Conservation (phyloP, 768 basidiomycete species). For the Leccinum disarticulatum region DNA sequence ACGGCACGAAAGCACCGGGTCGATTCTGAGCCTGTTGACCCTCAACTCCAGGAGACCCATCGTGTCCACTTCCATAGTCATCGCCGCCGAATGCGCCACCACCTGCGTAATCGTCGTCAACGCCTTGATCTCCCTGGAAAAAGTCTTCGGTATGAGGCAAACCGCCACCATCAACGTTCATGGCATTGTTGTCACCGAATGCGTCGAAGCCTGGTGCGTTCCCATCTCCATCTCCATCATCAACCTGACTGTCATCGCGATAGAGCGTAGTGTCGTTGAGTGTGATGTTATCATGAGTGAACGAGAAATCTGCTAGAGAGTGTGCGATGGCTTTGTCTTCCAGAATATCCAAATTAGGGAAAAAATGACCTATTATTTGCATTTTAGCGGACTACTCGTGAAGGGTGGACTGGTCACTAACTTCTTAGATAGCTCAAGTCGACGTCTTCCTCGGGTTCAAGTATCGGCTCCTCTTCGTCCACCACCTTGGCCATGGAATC, state of each 20-base stretch:
- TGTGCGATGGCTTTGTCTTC: conserved; percentile 76
- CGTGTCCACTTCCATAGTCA: conserved; percentile 39
- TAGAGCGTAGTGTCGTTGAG: conserved; percentile 65
- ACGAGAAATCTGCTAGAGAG: conserved; percentile 79
- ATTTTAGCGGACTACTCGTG: conserved; percentile 7
- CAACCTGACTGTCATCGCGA: conserved; percentile 48
- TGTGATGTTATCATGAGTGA: conserved; percentile 61
- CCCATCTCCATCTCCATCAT: conserved; percentile 37
- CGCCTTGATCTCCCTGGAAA: conserved; percentile 62
- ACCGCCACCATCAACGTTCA: conserved; percentile 43
- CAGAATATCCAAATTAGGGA: conserved; percentile 65
- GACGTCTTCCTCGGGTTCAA: conserved; percentile 69
- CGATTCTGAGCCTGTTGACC: conserved; percentile 41
- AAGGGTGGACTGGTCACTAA: conserved; percentile 33
- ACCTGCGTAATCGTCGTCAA: conserved; percentile 46
- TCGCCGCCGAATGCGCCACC: conserved; percentile 42
- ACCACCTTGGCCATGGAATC: conserved; percentile 80
- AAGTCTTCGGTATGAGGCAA: conserved; percentile 57
- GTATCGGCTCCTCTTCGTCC: conserved; percentile 63
- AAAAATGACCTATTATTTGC: conserved; percentile 54
- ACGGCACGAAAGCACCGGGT: conserved; percentile 63
- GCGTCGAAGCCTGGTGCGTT: conserved; percentile 21
- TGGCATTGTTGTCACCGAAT: conserved; percentile 27
- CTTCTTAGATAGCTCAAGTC: conserved; percentile 64
- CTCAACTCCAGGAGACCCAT: conserved; percentile 45